phyloP scores from a whole-genome alignment of 176 grass and related monocot species.

The Phoenix roebelenii region DNA sequence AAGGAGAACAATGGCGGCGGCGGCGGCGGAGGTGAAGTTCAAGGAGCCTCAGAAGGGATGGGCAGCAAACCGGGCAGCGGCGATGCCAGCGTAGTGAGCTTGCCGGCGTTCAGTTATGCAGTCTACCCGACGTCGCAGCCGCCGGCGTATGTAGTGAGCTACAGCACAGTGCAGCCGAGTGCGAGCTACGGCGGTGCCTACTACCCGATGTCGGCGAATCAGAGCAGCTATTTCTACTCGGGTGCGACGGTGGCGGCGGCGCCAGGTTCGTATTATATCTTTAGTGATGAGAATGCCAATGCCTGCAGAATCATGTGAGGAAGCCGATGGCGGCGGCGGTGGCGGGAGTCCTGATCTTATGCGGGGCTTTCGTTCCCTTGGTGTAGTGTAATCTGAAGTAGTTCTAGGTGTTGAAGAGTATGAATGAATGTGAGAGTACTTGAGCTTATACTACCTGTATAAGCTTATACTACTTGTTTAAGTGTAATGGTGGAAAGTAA shows the following conservation, averaged over 20 bases:
- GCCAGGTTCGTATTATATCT: slow-evolving; percentile 78
- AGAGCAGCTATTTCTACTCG: slow-evolving; percentile 54
- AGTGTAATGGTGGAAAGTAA: too few relatives aligned
- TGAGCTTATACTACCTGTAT: too few relatives aligned
- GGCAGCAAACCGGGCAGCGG: neutral
- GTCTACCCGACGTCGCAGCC: slow-evolving; percentile 25
- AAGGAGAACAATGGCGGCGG: slow-evolving; percentile 2
- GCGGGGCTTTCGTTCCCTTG: too few relatives aligned
- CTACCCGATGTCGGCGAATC: slow-evolving; percentile 31
- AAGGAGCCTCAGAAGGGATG: slow-evolving; percentile 11
- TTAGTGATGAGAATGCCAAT: slow-evolving; percentile 98
- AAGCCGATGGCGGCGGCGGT: too few relatives aligned
- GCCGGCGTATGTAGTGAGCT: slow-evolving; percentile 70
- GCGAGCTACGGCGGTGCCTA: slow-evolving; percentile 32
- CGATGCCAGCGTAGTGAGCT: neutral
- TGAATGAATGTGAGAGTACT: too few relatives aligned
- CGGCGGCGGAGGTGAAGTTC: neutral
- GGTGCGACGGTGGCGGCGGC: slow-evolving; percentile 32
- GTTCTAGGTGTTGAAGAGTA: too few relatives aligned
- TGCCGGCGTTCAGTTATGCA: slow-evolving; percentile 21
- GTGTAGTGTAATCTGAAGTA: too few relatives aligned
- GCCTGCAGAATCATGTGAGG: slow-evolving; percentile 82
- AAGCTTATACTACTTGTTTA: too few relatives aligned
- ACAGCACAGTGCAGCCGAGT: slow-evolving; percentile 56
- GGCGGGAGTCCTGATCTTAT: too few relatives aligned